Conservation (phyloP, 1,139 yeast species). For the Pneumocystis oryctolagi region DNA sequence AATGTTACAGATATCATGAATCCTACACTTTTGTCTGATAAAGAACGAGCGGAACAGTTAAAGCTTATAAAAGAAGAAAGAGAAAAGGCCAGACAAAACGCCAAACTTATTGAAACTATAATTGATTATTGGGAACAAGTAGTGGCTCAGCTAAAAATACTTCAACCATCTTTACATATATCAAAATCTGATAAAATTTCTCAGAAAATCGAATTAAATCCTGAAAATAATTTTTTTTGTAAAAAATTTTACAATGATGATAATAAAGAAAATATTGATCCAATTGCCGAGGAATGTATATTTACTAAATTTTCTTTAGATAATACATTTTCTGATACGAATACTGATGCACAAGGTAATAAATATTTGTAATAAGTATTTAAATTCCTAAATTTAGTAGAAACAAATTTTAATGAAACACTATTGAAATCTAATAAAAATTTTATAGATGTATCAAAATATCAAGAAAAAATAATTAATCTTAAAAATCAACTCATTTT, state of each 20-base stretch:
- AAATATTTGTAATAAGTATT: neutral
- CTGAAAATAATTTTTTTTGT: neutral
- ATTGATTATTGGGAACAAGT: constrained; percentile 7
- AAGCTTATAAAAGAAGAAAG: constrained; percentile 9
- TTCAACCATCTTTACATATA: neutral
- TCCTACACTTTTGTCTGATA: constrained; percentile 4
- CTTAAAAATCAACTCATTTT: neutral
- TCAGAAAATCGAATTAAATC: neutral
- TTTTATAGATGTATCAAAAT: neutral
- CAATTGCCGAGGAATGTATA: neutral
- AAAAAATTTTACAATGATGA: neutral
- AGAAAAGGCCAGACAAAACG: constrained; percentile 6
- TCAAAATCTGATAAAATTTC: neutral
- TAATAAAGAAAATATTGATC: neutral
- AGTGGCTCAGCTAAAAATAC: neutral
- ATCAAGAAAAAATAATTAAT: neutral
- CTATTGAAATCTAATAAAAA: neutral
- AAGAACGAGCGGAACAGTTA: constrained; percentile 2
- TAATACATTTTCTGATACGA: neutral
- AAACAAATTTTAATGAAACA: neutral
- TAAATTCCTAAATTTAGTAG: neutral
- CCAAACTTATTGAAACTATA: constrained; percentile 5
- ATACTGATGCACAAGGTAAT: neutral
- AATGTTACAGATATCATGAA: neutral
- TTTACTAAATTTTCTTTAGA: neutral